These are phyloP conservation scores for Baorangia bicolor DNA, from an alignment of 768 basidiomycete genomes.

Conservation along the genomic window DNA sequence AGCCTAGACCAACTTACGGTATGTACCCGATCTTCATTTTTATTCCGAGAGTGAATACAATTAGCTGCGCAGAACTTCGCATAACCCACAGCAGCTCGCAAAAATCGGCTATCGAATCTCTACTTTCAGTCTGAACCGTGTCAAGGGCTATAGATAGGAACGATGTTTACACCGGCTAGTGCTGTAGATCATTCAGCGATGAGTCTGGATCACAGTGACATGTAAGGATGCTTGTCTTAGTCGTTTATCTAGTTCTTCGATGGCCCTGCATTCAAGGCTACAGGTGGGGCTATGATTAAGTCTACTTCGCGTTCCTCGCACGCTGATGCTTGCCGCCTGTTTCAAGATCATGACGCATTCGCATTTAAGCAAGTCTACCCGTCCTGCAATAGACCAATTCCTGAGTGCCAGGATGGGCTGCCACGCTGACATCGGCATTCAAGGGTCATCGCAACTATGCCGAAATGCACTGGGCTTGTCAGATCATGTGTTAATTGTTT, in stretches of 20 bases:
- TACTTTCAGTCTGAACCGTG: too few relatives aligned
- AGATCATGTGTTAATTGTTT: too few relatives aligned
- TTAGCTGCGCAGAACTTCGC: too few relatives aligned
- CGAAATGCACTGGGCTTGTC: too few relatives aligned
- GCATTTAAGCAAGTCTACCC: neutral
- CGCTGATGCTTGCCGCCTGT: neutral
- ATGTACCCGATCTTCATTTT: too few relatives aligned
- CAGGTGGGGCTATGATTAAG: too few relatives aligned
- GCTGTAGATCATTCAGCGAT: neutral
- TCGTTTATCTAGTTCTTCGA: neutral
- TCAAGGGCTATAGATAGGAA: neutral
- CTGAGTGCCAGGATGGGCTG: neutral
- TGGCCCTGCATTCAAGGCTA: neutral
- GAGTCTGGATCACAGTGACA: neutral
- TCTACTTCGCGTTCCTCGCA: neutral
- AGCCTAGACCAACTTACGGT: too few relatives aligned
- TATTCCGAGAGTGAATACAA: too few relatives aligned
- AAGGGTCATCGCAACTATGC: too few relatives aligned
- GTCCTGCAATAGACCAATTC: neutral
- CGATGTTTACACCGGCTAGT: neutral
- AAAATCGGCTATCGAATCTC: too few relatives aligned
- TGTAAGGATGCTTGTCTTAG: neutral
- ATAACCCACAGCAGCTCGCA: too few relatives aligned
- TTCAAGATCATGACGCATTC: neutral
- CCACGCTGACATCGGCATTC: too few relatives aligned